Evolutionary conservation across 306 rosid species (phyloP), one percentile per base, ranked within the genome.

Genomic region (Inga laurina): DNA sequence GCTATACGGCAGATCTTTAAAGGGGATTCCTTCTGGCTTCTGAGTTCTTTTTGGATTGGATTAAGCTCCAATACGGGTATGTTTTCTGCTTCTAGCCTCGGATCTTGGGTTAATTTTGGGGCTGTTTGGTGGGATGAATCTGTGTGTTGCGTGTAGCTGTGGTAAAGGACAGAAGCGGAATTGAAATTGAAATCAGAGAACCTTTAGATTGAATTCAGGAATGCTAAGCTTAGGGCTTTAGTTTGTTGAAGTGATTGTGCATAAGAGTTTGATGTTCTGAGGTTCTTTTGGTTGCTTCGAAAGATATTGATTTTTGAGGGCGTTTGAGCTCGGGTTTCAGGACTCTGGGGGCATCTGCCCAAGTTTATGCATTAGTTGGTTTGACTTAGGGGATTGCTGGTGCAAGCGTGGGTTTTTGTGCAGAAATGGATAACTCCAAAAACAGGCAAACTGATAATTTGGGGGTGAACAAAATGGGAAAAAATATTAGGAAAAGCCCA

Each of bases 391-490:
- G 46, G 72, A 65, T 67, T 4, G 15, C 43, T 76, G 39, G 12
- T 18, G 16, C 3, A 51, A 66, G 48, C 39, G 19, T 39, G 85
- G 48, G 77, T 70, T 77, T 22, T 83, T 83, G 3, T 61, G 39
- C 24, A 18, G 83, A 35, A 84, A 67, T 67, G 72, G 98, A 95
- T 84, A 90, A 90, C 74, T 90, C 94, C 16, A 90, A 84, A 83
- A 95, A 88, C 76, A 89, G 90, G 87, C 85, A 86, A 19, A 87
- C 74, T 89, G 98, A 95, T 19, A 85, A 78, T 74, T 89, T 95
- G 93, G 99, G 98, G 65, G 98, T 95, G 84, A 95, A 93, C 81
- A 93, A 92, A 77, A 69, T 92, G 81, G 99, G 98, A 62, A 95
- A 95, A 78, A 93, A 93, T 83, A 95, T 95, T 76, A 92, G 90